A percentile compares a stretch with the other conserved stretches of the same genome.
Evolutionary conservation across 1,139 yeast genomes (phyloP).

Genomic region (Pichia sp.): DNA sequence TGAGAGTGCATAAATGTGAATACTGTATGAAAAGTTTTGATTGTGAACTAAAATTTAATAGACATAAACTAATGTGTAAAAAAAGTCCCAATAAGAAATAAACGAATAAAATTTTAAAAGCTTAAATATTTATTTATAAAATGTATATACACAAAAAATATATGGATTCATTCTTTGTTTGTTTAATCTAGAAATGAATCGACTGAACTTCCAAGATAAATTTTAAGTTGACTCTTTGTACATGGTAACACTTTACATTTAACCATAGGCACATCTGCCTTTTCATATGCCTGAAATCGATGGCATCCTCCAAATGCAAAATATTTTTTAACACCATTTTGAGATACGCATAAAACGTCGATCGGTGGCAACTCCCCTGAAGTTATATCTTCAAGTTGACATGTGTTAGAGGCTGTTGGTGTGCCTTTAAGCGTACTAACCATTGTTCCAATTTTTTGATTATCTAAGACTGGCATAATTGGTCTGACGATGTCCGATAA

Average conservation of each 20-base stretch:
- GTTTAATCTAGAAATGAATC: slow-evolving; percentile 32
- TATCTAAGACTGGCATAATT: slow-evolving; percentile 75
- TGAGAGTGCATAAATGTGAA: slow-evolving; percentile 44
- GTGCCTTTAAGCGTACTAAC: slow-evolving; percentile 60
- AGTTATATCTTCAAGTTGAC: slow-evolving; percentile 46
- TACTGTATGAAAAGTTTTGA: slow-evolving; percentile 49
- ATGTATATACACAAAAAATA: slow-evolving; percentile 18
- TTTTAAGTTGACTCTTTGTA: slow-evolving; percentile 51
- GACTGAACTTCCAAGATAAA: slow-evolving; percentile 62
- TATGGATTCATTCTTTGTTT: slow-evolving; percentile 35
- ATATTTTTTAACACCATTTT: slow-evolving; percentile 53
- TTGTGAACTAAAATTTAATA: slow-evolving; percentile 35
- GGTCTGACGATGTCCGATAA: slow-evolving; percentile 65
- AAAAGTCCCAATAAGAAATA: not conserved
- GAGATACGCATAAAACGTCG: slow-evolving; percentile 64
- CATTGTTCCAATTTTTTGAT: slow-evolving; percentile 71
- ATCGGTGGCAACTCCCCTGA: slow-evolving; percentile 72
- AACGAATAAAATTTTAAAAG: not conserved
- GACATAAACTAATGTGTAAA: slow-evolving; percentile 33
- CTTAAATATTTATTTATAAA: not conserved
- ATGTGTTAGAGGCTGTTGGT: slow-evolving; percentile 62
- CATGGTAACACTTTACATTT: slow-evolving; percentile 64
- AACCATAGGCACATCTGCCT: slow-evolving; percentile 43
- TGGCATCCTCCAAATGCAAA: slow-evolving; percentile 89
- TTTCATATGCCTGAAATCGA: slow-evolving; percentile 72